Conservation (phyloP, 225 moss, liverwort and hornwort species). For the Bryoerythrophyllum caledonicum region DNA sequence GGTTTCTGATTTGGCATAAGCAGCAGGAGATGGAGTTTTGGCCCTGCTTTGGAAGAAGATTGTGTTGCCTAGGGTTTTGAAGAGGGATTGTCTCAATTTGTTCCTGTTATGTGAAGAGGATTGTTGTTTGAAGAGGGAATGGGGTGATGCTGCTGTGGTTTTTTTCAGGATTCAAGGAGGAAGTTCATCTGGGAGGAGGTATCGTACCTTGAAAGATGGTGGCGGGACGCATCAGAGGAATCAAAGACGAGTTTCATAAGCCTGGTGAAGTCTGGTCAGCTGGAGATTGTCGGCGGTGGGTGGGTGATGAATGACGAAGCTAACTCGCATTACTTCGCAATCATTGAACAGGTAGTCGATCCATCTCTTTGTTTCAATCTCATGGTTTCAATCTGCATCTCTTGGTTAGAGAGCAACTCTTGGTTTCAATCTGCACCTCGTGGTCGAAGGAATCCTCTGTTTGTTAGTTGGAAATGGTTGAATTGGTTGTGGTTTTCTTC, state of each 20-base stretch:
- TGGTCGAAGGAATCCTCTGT: too few relatives aligned
- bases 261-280: constrained; percentile 76
- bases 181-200: constrained; percentile 99
- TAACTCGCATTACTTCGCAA: constrained; percentile 96
- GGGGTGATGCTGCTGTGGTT: constrained; percentile 8
- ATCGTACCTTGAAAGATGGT: constrained; percentile 94
- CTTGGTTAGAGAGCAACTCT: not conserved
- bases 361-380: not conserved
- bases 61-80: constrained; percentile 19
- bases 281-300: constrained; percentile 98
- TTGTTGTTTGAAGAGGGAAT: too few relatives aligned
- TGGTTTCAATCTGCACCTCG: too few relatives aligned
- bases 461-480: too few relatives aligned
- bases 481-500: not conserved
- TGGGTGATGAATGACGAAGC: constrained; percentile 99
- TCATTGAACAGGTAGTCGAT: constrained; percentile 86
- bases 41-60: too few relatives aligned
- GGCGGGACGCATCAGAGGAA: constrained; percentile 78
- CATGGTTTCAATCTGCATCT: too few relatives aligned
- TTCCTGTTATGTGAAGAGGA: not conserved
- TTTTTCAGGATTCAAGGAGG: constrained; percentile 69
- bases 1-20: not conserved
- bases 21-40: too few relatives aligned
- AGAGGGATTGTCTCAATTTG: too few relatives aligned
- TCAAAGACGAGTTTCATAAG: constrained; percentile 69